Evolutionary conservation across 1,139 yeast species (phyloP), one percentile per base, ranked within the genome.

Genomic region (Eremothecium cymbalariae): DNA sequence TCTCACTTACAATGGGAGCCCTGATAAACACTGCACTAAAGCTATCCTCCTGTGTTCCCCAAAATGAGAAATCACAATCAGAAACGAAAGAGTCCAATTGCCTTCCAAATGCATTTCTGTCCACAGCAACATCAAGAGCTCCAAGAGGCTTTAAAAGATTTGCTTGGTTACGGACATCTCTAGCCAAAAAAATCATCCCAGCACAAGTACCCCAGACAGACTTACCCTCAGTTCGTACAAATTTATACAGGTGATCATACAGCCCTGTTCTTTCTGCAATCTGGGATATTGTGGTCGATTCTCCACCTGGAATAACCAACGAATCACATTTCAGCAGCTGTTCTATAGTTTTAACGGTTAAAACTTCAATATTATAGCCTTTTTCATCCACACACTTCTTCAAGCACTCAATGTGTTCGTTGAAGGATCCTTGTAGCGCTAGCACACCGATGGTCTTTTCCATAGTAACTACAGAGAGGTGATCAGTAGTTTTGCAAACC

Each of bases 151-250:
- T 62, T 46, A 81, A 86, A n/a, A 72, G 68, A 2, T 66, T 67
- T 30, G 67, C 64, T 15, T 79, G 81, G 50, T 72, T 73, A 8
- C 62, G 53, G 20, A 81, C 68, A 37, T 71, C 66, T 38, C 68
- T 65, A 7, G 88, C 70, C 27, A 83, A 61, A 46, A 82, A 67
- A 39, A 83, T 82, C 45, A 83, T 63, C 2, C 94, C 94, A 4
- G 94, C 94, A 59, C 94, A 83, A 1, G 94, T 83, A 0, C 94
- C 94, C 94, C 94, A 83, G 18, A 76, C 68, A 1, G 84, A 76
- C 45, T 70, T 72, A 15, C 60, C 60, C 13, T 65, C 60, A 33
- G 67, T 39, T 23, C 43, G 68, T 20, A 77, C 73, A 51, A 68
- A 76, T 6, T 62, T 56, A 33, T 67, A 60, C 36, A 83, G 60